Percentiles rank a stretch among this genome's conserved stretches.
phyloP scores from a whole-genome alignment of 1,284 basidiomycete genomes.

The Malassezia furfur region DNA sequence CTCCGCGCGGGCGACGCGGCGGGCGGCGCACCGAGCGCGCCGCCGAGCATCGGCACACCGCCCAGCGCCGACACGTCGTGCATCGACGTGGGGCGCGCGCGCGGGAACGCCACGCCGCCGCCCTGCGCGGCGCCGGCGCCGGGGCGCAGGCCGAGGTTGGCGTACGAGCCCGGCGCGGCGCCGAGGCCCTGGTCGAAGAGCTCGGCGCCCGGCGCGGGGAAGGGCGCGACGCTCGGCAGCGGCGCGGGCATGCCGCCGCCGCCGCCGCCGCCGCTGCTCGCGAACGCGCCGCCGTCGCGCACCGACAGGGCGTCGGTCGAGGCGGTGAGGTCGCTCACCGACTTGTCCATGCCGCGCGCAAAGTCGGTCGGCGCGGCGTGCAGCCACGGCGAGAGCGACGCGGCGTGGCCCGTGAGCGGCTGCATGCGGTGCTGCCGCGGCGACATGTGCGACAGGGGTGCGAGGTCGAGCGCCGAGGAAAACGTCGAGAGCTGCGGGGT shows the following conservation, averaged over 20 bases:
- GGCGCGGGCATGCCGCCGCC: not conserved
- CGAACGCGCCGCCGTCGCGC: not conserved
- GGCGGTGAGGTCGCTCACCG: not conserved
- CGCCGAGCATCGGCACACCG: not conserved
- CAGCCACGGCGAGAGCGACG: slow-evolving; percentile 48
- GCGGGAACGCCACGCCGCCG: not conserved
- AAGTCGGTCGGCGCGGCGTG: slow-evolving; percentile 5
- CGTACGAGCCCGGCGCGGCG: not conserved
- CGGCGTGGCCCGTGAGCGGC: not conserved
- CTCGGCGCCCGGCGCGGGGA: slow-evolving; percentile 1
- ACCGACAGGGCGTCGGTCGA: not conserved
- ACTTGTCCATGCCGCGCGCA: not conserved
- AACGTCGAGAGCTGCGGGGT: slow-evolving; percentile 61
- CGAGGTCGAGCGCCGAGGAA: slow-evolving; percentile 82
- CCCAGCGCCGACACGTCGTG: not conserved
- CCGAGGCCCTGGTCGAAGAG: not conserved
- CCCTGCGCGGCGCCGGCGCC: not conserved
- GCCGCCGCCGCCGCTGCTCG: not conserved
- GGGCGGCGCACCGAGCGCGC: not conserved
- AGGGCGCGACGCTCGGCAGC: not conserved
- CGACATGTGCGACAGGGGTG: slow-evolving; percentile 73
- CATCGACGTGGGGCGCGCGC: not conserved
- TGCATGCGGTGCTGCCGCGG: slow-evolving; percentile 51
- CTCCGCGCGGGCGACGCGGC: not conserved
- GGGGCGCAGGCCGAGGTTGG: not conserved